Percentiles rank a stretch among this genome's conserved stretches.
phyloP scores from a whole-genome alignment of 192 early-diverging fungal species.

The Spinellus fusiger region DNA sequence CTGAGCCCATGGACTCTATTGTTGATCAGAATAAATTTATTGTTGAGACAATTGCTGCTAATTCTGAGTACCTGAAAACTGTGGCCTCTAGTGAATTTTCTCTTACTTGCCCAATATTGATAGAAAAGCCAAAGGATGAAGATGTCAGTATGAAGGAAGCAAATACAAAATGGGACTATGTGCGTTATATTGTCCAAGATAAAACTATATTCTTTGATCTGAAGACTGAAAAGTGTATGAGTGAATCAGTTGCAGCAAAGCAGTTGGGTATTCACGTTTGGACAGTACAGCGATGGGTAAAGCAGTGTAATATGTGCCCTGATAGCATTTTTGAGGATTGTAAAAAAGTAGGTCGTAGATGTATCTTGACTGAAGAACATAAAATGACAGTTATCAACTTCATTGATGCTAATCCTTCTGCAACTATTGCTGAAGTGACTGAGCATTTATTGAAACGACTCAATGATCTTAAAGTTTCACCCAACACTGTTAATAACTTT shows the following conservation, averaged over 20 bases:
- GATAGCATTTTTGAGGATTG: conserved; percentile 9
- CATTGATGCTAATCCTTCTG: conserved; percentile 14
- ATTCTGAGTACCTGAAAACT: conserved; percentile 2
- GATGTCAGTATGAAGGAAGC: conserved; percentile 4
- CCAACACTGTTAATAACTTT: conserved; percentile 7
- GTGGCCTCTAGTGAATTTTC: background rate
- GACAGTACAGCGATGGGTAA: conserved; percentile 3
- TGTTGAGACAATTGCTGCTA: conserved; percentile 6
- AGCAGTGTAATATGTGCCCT: conserved; percentile 2
- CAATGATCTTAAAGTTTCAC: conserved; percentile 12
- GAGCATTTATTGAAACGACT: conserved; percentile 12
- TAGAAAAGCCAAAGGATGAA: conserved; percentile 5
- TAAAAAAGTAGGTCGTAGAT: conserved; percentile 1
- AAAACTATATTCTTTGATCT: conserved; percentile 10
- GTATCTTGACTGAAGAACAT: conserved; percentile 10
- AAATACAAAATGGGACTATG: conserved; percentile 4
- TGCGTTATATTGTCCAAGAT: conserved; percentile 8
- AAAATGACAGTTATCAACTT: conserved; percentile 2
- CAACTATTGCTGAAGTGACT: conserved; percentile 13
- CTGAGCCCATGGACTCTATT: conserved; percentile 10
- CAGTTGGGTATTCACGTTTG: conserved; percentile 8
- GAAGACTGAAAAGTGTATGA: conserved; percentile 14
- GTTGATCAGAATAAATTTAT: conserved; percentile 9
- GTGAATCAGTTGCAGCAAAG: conserved; percentile 3
- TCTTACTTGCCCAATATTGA: background rate